Conservation (phyloP, 352 stramenopile species). For the Globisporangium splendens region DNA sequence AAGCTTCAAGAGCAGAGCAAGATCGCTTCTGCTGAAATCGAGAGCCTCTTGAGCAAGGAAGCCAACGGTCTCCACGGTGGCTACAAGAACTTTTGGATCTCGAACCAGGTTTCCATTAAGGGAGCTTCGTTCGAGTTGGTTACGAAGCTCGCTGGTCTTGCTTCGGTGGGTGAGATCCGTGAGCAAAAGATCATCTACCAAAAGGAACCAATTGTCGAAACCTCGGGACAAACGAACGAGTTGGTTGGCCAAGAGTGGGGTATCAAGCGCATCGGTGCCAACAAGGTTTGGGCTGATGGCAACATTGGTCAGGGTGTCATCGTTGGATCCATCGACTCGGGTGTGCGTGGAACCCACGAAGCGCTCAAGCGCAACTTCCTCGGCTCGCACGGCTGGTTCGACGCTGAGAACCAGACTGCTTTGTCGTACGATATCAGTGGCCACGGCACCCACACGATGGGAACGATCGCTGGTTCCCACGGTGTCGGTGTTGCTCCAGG, state of each 20-base stretch:
- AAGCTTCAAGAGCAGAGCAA: neutral
- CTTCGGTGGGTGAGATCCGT: neutral
- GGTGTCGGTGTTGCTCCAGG: constrained; percentile 17
- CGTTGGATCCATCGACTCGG: constrained; percentile 18
- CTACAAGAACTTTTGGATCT: constrained; percentile 1
- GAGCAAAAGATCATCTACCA: neutral
- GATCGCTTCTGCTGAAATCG: neutral
- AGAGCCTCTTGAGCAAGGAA: neutral
- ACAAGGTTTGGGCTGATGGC: constrained; percentile 14
- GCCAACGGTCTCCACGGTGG: neutral
- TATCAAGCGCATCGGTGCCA: constrained; percentile 6
- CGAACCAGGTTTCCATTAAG: neutral
- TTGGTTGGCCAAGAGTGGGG: neutral
- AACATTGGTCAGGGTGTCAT: constrained; percentile 18
- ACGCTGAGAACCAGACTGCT: constrained; percentile 10
- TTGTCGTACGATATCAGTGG: constrained; percentile 13
- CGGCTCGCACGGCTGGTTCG: constrained; percentile 17
- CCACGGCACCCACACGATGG: constrained; percentile 16
- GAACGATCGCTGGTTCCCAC: constrained; percentile 13
- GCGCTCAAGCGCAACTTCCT: constrained; percentile 12
- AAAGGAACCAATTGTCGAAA: neutral
- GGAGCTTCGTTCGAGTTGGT: neutral
- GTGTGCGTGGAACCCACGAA: constrained; percentile 11
- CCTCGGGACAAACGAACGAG: neutral
- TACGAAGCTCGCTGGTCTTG: neutral